phyloP scores from a whole-genome alignment of 108 stramenopile genomes.

The Nitzschia putrida region DNA sequence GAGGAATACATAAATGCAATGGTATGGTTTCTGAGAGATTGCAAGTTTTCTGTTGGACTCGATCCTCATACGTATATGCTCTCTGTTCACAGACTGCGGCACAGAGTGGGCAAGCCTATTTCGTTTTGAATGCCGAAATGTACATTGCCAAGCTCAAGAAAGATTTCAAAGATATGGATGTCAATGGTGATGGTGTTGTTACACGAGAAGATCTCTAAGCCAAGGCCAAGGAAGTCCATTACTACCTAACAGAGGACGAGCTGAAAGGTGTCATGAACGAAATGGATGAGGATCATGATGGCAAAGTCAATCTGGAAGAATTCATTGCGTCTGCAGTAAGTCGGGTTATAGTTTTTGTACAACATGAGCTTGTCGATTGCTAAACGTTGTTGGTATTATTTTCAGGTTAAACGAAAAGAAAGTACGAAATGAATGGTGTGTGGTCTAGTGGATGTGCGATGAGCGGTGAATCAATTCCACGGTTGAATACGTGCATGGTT shows the following conservation, averaged over 20 bases:
- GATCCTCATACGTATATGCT: neutral
- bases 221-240: conserved; percentile 9
- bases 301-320: conserved; percentile 15
- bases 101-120: conserved; percentile 10
- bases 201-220: conserved; percentile 2
- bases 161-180: conserved; percentile 10
- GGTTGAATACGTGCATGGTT: neutral
- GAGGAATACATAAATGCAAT: conserved; percentile 11
- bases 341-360: neutral
- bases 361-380: neutral
- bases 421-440: neutral
- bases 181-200: conserved; percentile 5
- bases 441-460: neutral
- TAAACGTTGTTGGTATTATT: neutral
- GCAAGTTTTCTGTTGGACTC: neutral
- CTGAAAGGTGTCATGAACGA: neutral
- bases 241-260: conserved; percentile 10
- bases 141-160: conserved; percentile 9
- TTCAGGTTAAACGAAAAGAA: conserved; percentile 1
- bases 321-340: conserved; percentile 13
- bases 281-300: conserved; percentile 13
- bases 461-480: too few species aligned
- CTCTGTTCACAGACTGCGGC: conserved; percentile 2
- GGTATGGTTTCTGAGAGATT: conserved; percentile 2
- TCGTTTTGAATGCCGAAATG: conserved; percentile 13